Percentiles rank a stretch among this genome's conserved stretches.
Evolutionary conservation across 2,329 filamentous ascomycete genomes (phyloP).

Genomic region (Alternaria conjuncta): DNA sequence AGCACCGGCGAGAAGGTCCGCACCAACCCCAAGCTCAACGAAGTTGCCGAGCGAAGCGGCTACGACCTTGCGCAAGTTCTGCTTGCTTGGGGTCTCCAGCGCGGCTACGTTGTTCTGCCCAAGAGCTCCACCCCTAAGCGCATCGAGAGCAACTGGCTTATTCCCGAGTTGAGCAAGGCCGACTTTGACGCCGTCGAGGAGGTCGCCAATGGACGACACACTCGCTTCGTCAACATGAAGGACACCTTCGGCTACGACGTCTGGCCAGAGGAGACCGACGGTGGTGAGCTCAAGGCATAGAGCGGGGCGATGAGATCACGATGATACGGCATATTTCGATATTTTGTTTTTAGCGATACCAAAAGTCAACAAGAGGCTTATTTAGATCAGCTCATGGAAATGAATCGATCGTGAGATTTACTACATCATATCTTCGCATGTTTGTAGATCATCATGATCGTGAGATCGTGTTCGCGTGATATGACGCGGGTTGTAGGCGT

Average conservation of each 20-base stretch:
- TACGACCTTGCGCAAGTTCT: conserved; percentile 83
- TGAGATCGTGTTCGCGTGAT: not conserved
- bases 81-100: conserved; percentile 82
- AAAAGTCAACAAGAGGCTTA: conserved; percentile 23
- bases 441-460: not conserved
- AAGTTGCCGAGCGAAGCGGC: conserved; percentile 73
- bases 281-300: conserved; percentile 35
- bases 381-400: conserved; percentile 19
- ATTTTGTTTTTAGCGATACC: conserved; percentile 31
- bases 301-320: not conserved
- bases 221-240: conserved; percentile 82
- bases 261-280: conserved; percentile 51
- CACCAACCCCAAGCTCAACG: conserved; percentile 70
- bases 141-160: conserved; percentile 67
- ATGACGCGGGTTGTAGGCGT: not conserved
- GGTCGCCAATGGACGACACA: conserved; percentile 70
- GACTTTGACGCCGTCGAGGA: conserved; percentile 66
- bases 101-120: conserved; percentile 58
- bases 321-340: conserved; percentile 9
- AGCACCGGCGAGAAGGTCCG: conserved; percentile 71
- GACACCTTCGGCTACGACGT: conserved; percentile 78
- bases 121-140: conserved; percentile 52
- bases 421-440: not conserved
- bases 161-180: conserved; percentile 61
- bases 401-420: not conserved